Base-by-base conservation (phyloP, 306 rosid species). In the peach (Prunus persica) region DNA sequence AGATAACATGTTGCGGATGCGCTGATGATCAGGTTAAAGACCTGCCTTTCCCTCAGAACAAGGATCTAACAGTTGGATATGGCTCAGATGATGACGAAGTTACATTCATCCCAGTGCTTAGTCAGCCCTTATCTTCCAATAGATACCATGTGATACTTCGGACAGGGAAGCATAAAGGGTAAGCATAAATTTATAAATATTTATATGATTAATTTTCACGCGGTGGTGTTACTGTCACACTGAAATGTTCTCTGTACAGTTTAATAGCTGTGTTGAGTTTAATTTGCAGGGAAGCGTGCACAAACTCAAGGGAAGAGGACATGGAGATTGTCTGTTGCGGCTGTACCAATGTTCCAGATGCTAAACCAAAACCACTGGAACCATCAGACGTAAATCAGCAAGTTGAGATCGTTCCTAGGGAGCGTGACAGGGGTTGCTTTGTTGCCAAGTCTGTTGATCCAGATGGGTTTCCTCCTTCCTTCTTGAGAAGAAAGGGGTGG, bases 1-100 rank as follows among this genome's bases (percentile, higher is more conserved):
- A 82, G 46, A 45, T 75, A 12, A 76, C 75, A 28, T 85, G 89
- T 74, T 82, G 82, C 41, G 92, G 98, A 38, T 82, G 90, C 61
- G 30, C 76, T 38, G 80, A 20, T 49, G 15, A 15, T 34, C 60
- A 58, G 20, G 79, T 91, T 46, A 58, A 76, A 70, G 81, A 19
- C 2, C 71, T 89, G 70, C 98, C 97, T 46, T 89, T 93, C 75
- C 96, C 98, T 68, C 98, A 91, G 79, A 85, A 89, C 73, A 57
- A 76, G 81, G 60, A 79, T 27, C 84, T 86, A 66, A 79, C 82
- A 66, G 47, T 88, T 55, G 60, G 51, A 25, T 83, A 85, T 60
- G 25, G 79, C 32, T 64, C 85, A 8, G 87, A 89, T 52, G 63
- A 43, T 27, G 72, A 75, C 0, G 43, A 75, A 32, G 87, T 84